These are phyloP conservation scores for Millerago galiae DNA, from an alignment of 805 yeast genomes.

Conservation along the genomic window DNA sequence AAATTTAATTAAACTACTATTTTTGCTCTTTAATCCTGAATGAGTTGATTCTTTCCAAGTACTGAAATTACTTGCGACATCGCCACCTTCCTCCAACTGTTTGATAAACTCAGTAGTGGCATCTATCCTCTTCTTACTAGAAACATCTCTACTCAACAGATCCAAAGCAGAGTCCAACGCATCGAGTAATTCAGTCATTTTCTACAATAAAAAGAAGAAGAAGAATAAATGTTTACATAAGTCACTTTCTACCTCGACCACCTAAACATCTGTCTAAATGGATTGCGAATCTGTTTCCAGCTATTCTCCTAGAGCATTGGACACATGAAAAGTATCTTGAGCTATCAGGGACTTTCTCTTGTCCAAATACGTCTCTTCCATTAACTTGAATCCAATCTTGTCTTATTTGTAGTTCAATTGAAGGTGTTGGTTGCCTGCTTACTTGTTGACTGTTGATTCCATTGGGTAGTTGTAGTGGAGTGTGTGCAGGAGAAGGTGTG, in stretches of 20 bases:
- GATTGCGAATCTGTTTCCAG: slow-evolving; percentile 89
- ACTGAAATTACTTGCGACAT: too few relatives aligned
- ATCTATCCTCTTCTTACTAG: background rate
- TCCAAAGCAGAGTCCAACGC: background rate
- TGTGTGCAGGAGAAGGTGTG: slow-evolving; percentile 6
- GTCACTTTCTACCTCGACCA: slow-evolving; percentile 47
- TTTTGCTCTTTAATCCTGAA: slow-evolving; percentile 24
- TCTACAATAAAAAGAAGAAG: background rate
- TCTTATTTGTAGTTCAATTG: slow-evolving; percentile 14
- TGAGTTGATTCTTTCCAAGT: slow-evolving; percentile 22
- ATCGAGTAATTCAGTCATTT: slow-evolving; percentile 2
- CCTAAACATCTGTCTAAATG: slow-evolving; percentile 88
- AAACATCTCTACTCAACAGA: background rate
- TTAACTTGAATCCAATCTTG: slow-evolving; percentile 14
- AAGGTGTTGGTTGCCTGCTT: slow-evolving; percentile 14
- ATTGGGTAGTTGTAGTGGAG: background rate
- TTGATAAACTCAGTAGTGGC: slow-evolving; percentile 4
- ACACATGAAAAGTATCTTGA: slow-evolving; percentile 66
- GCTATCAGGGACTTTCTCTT: slow-evolving; percentile 44
- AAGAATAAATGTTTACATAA: background rate
- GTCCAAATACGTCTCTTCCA: slow-evolving; percentile 41
- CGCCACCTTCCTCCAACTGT: background rate
- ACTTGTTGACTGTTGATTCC: slow-evolving; percentile 1
- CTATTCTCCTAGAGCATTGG: slow-evolving; percentile 79
- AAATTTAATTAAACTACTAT: slow-evolving; percentile 22